These are phyloP conservation scores for Crithidia expoeki DNA, from an alignment of 208 protist genomes.

Conservation along the genomic window DNA sequence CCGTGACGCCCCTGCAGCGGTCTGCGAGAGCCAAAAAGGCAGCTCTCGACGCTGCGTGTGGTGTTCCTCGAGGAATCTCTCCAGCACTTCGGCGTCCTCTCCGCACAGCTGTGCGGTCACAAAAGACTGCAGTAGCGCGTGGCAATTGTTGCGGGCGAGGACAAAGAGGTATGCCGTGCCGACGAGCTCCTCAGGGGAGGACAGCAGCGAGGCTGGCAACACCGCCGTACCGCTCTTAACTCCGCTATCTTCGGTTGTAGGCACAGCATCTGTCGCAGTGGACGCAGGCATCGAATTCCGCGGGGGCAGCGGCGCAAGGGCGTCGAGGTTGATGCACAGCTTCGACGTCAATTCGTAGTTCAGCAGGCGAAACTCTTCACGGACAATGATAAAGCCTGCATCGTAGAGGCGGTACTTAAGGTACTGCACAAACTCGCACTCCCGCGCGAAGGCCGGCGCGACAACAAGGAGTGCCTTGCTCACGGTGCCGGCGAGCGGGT, in stretches of 20 bases:
- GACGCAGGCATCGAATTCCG: not conserved
- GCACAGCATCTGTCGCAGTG: not conserved
- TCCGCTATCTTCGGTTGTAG: not conserved
- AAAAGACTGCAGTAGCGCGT: constrained; percentile 52
- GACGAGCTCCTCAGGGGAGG: constrained; percentile 47
- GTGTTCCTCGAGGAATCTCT: constrained; percentile 25
- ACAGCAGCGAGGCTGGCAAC: constrained; percentile 26
- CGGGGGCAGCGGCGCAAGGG: constrained; percentile 30
- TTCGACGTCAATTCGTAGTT: constrained; percentile 79
- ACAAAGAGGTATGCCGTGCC: constrained; percentile 78
- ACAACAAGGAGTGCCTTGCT: constrained; percentile 74
- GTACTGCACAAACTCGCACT: constrained; percentile 68
- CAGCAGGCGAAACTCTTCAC: constrained; percentile 77
- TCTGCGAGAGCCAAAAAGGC: constrained; percentile 41
- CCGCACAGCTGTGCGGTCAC: constrained; percentile 48
- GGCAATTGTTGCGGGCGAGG: constrained; percentile 75
- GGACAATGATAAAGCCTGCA: constrained; percentile 83
- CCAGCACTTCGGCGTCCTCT: constrained; percentile 42
- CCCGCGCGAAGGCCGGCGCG: constrained; percentile 55
- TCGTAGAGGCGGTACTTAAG: constrained; percentile 84
- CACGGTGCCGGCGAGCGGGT: constrained; percentile 63
- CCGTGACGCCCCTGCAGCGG: constrained; percentile 43
- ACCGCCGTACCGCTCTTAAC: constrained; percentile 11
- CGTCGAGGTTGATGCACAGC: constrained; percentile 58
- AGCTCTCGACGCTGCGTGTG: constrained; percentile 27